Evolutionary conservation across 116 monocot genomes (phyloP), one percentile per base, ranked within the genome.

Genomic region (Cymodocea nodosa): DNA sequence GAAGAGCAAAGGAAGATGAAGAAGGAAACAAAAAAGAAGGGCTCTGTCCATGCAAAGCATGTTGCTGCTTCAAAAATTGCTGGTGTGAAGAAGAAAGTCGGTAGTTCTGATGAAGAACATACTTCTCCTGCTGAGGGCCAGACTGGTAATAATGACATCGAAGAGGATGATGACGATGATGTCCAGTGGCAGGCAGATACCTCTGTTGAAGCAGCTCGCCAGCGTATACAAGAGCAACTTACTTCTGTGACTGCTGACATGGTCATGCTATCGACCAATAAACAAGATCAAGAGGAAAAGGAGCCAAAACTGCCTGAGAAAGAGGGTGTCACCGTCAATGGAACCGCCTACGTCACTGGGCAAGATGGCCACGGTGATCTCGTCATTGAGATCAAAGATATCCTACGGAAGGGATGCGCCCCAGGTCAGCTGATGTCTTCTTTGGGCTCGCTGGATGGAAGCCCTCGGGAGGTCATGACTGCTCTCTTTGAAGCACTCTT

Each of bases 131-230:
- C 66, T 63, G 74, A 62, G 14, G 78, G 78, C 70, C 77, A 80
- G 35, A 72, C 56, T 51, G 84, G 60, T 30, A 84, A 84, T 37
- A 40, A 75, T 51, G 76, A 67, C 3, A 65, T 23, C 6, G 76
- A 72, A 2, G 82, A 73, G 0, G 71, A 51, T 25, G 85, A 30
- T 30, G 30, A 82, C 2, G 83, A 84, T 23, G 75, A 76, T 66
- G 71, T 92, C 49, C 75, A 87, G 66, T 92, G 91, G 91, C 78
- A 84, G 74, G 84, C 86, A 18, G 87, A 92, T 52, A 83, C 92
- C 11, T 87, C 92, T 0, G 6, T 70, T 19, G 92, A 82, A 60
- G 92, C 87, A 53, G 92, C 92, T 3, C 70, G 63, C 12, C 77
- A 82, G 60, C 82, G 92, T 3, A 84, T 92, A n/a, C 78, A 80